Evolutionary conservation across 805 yeast genomes (phyloP).

Genomic region (Candida broadrunensis): DNA sequence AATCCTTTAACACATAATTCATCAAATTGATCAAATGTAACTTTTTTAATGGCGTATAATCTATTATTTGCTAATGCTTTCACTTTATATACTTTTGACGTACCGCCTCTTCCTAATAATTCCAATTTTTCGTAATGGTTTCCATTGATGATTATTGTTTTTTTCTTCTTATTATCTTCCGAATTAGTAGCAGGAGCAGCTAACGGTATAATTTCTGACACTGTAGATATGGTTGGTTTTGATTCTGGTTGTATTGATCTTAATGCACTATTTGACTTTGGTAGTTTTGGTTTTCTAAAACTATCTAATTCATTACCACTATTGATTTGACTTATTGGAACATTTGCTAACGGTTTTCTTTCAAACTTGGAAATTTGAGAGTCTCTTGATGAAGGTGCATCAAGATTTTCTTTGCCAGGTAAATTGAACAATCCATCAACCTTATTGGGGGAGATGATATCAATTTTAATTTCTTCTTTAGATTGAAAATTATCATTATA

Average conservation of each 20-base stretch:
- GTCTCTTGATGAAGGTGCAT: not conserved
- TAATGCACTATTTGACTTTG: constrained; percentile 9
- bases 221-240: not conserved
- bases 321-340: constrained; percentile 12
- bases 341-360: constrained; percentile 5
- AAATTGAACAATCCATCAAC: no score
- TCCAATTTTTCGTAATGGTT: constrained; percentile 71
- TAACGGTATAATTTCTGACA: not conserved
- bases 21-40: constrained; percentile 77
- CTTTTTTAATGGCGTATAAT: constrained; percentile 77
- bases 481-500: no score
- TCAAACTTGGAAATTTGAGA: not conserved
- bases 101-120: constrained; percentile 84
- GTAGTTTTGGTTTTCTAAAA: constrained; percentile 35
- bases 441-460: no score
- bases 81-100: constrained; percentile 86
- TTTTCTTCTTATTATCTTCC: constrained; percentile 19
- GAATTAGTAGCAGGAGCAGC: constrained; percentile 1
- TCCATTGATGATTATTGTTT: constrained; percentile 46
- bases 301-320: constrained; percentile 11
- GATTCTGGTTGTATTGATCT: not conserved
- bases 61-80: constrained; percentile 50
- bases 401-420: not conserved
- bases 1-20: constrained; percentile 71
- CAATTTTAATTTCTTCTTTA: no score